phyloP scores from a whole-genome alignment of 139 green algal genomes.

The Yamagishiella unicocca region DNA sequence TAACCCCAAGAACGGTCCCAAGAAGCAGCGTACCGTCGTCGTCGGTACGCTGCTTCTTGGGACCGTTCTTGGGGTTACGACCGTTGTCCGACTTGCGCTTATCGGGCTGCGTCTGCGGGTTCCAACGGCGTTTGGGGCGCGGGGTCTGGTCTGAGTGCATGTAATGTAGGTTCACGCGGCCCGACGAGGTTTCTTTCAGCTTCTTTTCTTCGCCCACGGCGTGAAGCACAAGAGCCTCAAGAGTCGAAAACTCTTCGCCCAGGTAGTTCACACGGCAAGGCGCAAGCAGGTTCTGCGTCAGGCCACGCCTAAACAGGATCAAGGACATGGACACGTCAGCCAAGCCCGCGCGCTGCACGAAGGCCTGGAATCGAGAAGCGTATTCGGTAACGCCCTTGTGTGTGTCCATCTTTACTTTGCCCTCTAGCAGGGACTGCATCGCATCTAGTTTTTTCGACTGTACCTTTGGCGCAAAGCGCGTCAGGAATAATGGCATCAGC shows the following conservation, averaged over 20 bases:
- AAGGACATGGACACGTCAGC: neutral
- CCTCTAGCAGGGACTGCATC: neutral
- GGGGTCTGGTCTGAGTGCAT: neutral
- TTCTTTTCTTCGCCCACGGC: slow-evolving; percentile 4
- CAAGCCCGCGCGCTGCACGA: neutral
- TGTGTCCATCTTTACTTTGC: neutral
- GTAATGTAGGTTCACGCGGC: neutral
- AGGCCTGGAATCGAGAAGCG: neutral
- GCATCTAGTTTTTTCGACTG: too few species aligned
- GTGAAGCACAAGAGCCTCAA: neutral
- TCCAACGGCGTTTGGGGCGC: too few species aligned
- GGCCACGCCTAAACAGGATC: neutral
- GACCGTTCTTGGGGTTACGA: neutral
- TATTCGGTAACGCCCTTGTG: neutral
- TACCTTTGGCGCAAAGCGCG: too few species aligned
- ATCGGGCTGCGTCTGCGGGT: too few species aligned
- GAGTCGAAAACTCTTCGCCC: neutral
- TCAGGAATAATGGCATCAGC: too few species aligned
- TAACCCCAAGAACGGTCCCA: neutral
- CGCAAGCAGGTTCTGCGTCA: neutral
- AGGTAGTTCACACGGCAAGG: neutral
- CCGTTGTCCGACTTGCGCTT: too few species aligned
- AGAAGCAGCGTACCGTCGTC: neutral
- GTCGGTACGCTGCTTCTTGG: neutral
- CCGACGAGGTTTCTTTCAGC: neutral